A percentile compares a stretch with the other conserved stretches of the same genome.
Conservation (phyloP, 1,284 basidiomycete species). For the Ustilago cynodontis region DNA sequence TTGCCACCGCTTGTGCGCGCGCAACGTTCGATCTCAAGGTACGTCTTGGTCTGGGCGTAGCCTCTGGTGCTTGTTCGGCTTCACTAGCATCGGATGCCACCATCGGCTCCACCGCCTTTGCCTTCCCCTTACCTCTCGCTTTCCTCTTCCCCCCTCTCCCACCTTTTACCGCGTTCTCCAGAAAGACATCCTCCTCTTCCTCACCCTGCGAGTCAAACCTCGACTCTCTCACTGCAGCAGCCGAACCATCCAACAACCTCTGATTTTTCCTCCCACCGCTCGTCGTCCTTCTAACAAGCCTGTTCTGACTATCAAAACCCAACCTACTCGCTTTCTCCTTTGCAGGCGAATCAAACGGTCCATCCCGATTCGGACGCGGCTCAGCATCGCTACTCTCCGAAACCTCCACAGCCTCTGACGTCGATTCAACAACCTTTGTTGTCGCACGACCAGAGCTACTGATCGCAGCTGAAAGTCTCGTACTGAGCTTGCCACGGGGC, state of each 20-base stretch:
- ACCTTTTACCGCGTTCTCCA: constrained; percentile 27
- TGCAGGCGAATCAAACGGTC: constrained; percentile 39
- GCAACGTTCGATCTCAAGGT: constrained; percentile 21
- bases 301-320: constrained; percentile 48
- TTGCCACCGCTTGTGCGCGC: background rate
- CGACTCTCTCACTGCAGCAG: constrained; percentile 36
- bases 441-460: constrained; percentile 25
- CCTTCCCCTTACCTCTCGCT: constrained; percentile 15
- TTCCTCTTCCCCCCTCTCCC: constrained; percentile 8
- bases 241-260: constrained; percentile 34
- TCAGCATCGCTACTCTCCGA: constrained; percentile 34
- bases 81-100: background rate
- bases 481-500: constrained; percentile 19
- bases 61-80: background rate
- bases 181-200: constrained; percentile 49
- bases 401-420: background rate
- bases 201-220: constrained; percentile 54
- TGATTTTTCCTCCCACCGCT: constrained; percentile 6
- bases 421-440: background rate
- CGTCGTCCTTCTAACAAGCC: constrained; percentile 26
- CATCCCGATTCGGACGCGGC: constrained; percentile 19
- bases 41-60: constrained; percentile 25
- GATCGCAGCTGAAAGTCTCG: constrained; percentile 30
- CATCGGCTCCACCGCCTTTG: background rate
- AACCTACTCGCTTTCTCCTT: constrained; percentile 41